Evolutionary conservation across 164 flowering plant genomes (phyloP).

Genomic region (Vitis riparia): DNA sequence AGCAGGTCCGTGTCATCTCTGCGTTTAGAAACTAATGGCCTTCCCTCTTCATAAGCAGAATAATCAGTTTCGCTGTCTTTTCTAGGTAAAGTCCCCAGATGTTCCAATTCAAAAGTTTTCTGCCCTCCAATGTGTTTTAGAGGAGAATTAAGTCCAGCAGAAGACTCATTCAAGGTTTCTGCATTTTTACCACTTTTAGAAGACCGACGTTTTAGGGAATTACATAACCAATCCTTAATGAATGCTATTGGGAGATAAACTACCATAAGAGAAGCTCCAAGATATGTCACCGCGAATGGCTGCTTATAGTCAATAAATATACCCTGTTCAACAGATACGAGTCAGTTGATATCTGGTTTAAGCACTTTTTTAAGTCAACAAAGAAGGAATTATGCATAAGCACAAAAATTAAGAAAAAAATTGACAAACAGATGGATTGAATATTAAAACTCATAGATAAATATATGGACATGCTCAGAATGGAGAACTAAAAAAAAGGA

Average conservation of each 20-base stretch:
- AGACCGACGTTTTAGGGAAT: constrained; percentile 46
- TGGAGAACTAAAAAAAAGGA: too few relatives aligned
- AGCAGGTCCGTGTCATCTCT: constrained; percentile 38
- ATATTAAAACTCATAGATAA: too few relatives aligned
- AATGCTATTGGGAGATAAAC: constrained; percentile 91
- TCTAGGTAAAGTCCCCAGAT: constrained; percentile 46
- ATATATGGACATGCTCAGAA: too few relatives aligned
- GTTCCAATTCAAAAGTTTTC: constrained; percentile 60
- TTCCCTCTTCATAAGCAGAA: constrained; percentile 53
- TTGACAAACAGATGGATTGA: background rate
- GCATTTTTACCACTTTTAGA: constrained; percentile 50
- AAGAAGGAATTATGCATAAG: too few relatives aligned
- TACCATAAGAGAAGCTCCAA: constrained; percentile 96
- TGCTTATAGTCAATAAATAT: constrained; percentile 83
- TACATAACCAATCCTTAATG: constrained; percentile 77
- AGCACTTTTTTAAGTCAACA: background rate
- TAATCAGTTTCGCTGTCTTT: constrained; percentile 74
- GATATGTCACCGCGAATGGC: constrained; percentile 95
- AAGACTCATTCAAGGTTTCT: constrained; percentile 32
- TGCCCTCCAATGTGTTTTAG: constrained; percentile 42
- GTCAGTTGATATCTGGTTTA: background rate
- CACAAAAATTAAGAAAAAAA: background rate
- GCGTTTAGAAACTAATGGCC: constrained; percentile 46
- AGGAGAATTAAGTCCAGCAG: constrained; percentile 51
- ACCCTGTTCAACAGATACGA: constrained; percentile 42